These are phyloP conservation scores for Mimosa bimucronata DNA, from an alignment of 306 rosid species.

Conservation along the genomic window DNA sequence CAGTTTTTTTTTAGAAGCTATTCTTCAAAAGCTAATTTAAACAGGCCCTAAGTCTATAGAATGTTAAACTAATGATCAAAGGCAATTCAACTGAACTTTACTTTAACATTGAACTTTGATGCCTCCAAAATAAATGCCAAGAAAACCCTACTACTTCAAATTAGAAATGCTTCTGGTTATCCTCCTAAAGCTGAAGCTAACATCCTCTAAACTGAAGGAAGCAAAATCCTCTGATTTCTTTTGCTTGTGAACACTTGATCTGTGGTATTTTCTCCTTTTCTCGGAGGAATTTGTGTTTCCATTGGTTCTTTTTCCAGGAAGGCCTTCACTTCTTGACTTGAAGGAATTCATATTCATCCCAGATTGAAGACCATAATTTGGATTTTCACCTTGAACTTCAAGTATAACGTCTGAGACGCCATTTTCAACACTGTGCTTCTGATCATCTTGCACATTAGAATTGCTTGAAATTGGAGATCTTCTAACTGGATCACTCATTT, in stretches of 20 bases:
- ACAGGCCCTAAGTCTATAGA: too few relatives aligned
- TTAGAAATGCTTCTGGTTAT: slow-evolving; percentile 42
- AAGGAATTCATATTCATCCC: background rate
- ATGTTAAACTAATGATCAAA: too few relatives aligned
- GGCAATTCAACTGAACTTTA: background rate
- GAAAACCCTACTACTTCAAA: background rate
- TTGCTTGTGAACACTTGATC: slow-evolving; percentile 14
- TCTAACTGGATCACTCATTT: slow-evolving; percentile 38
- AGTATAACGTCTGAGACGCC: slow-evolving; percentile 22
- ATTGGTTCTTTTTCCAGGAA: background rate
- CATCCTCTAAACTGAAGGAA: too few relatives aligned
- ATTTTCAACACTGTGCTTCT: slow-evolving; percentile 27
- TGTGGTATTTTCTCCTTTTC: background rate
- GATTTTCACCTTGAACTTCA: slow-evolving; percentile 18
- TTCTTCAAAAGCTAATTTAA: too few relatives aligned
- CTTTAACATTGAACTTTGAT: background rate
- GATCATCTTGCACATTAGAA: slow-evolving; percentile 8
- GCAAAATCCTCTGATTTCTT: slow-evolving; percentile 13
- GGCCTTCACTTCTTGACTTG: background rate
- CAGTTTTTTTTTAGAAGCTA: too few relatives aligned
- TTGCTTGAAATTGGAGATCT: slow-evolving; percentile 35
- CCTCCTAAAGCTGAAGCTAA: background rate
- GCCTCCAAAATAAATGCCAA: background rate
- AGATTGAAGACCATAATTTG: background rate
- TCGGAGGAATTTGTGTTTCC: slow-evolving; percentile 16